Evolutionary conservation across 2,329 filamentous ascomycete species (phyloP).

Genomic region (Fusarium sp.): DNA sequence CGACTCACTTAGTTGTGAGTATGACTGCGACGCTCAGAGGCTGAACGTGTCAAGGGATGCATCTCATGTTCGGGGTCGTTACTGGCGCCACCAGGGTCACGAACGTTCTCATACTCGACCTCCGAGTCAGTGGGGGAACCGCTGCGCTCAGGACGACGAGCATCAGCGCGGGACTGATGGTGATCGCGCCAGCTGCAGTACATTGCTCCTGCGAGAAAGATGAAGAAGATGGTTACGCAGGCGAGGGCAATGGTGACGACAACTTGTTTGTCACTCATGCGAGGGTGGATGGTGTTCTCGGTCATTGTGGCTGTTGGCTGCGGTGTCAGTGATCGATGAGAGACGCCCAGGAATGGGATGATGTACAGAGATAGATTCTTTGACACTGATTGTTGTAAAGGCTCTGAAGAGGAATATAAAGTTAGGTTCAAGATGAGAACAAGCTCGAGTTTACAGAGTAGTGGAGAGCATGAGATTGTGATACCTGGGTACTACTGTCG

Average conservation of each 20-base stretch:
- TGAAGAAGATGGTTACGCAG: not conserved
- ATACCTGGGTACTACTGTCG: not conserved
- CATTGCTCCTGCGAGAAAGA: not conserved
- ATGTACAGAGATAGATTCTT: not conserved
- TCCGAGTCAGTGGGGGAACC: not conserved
- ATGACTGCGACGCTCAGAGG: not conserved
- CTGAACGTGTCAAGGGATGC: not conserved
- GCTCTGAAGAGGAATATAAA: not conserved
- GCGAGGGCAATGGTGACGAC: conserved; percentile 2
- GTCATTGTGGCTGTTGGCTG: conserved; percentile 5
- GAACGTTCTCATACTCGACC: not conserved
- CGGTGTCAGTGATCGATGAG: conserved; percentile 8
- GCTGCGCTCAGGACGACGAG: not conserved
- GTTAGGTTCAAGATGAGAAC: not conserved
- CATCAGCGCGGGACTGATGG: not conserved
- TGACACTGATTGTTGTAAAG: no score
- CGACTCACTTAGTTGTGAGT: not conserved
- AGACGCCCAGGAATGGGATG: not conserved
- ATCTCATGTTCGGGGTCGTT: not conserved
- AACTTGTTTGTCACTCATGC: conserved; percentile 1
- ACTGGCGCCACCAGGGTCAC: not conserved
- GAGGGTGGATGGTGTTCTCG: not conserved
- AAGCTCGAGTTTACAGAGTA: not conserved
- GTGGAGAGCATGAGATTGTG: not conserved
- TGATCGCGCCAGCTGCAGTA: conserved; percentile 5